Percentiles rank a stretch among this genome's conserved stretches.
Conservation (phyloP, 148 eudicot species). For the Fagopyrum tataricum region DNA sequence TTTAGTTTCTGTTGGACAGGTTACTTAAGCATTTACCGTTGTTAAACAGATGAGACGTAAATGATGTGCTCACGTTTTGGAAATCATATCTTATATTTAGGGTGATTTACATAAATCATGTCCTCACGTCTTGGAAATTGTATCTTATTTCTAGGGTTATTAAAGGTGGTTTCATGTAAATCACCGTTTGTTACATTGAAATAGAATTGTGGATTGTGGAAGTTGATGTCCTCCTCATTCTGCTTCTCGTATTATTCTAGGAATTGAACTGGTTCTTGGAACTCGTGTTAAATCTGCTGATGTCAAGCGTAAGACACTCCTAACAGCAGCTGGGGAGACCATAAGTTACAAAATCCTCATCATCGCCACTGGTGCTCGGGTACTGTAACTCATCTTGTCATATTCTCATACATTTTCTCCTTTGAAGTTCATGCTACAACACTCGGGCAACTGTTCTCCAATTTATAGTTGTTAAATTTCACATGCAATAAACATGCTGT, state of each 20-base stretch:
- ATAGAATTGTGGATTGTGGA: background rate
- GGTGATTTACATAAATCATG: background rate
- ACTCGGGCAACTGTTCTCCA: background rate
- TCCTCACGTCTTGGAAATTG: background rate
- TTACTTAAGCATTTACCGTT: background rate
- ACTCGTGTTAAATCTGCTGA: constrained; percentile 88
- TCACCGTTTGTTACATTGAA: background rate
- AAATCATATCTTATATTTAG: background rate
- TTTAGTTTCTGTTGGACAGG: background rate
- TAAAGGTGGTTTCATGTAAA: background rate
- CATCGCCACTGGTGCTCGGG: constrained; percentile 99
- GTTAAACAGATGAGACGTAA: background rate
- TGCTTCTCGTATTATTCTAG: constrained; percentile 21
- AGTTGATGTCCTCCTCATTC: background rate
- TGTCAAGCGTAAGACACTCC: constrained; percentile 79
- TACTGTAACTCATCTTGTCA: constrained; percentile 37
- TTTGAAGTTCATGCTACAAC: constrained; percentile 4
- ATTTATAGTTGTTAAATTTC: background rate
- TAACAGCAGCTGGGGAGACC: constrained; percentile 91
- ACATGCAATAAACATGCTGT: background rate
- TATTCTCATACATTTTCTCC: constrained; percentile 12
- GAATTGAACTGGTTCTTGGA: constrained; percentile 93
- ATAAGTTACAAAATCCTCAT: constrained; percentile 89
- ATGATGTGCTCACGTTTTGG: background rate
- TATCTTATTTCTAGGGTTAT: background rate